Evolutionary conservation across 177 flowering plant species (phyloP), one percentile per base, ranked within the genome.

Genomic region (Vitis hybrid): DNA sequence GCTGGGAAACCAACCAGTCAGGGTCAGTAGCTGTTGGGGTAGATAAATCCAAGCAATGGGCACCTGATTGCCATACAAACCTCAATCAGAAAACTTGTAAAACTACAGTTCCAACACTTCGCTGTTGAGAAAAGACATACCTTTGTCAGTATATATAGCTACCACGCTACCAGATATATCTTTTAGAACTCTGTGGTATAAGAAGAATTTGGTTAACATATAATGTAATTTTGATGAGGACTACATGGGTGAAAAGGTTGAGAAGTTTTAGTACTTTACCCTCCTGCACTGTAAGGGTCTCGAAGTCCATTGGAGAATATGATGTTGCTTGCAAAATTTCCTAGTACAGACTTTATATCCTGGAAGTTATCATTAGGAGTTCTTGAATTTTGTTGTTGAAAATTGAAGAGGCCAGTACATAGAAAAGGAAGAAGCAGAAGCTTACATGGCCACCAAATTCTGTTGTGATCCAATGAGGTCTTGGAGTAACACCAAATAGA

Each of bases 241-340:
- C 9, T 39, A 39, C 45, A 39, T 39, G 45, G 6, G 45, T 39
- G 8, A 39, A 39, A 39, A 39, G 45, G 45, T 39, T 39, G 45
- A 13, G 13, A 51, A 14, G 55, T 51, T 51, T 51, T 3, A 51
- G 13, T 12, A 11, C 4, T 51, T 11, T 74, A 78, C 81, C 80
- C 78, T 55, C 73, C 80, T 58, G 18, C 45, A 45, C 80, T 78
- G 14, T 60, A 74, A 50, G 80, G 78, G 34, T 78, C 80, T 68
- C 64, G 51, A 10, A 78, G 65, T 54, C 80, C 77, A 62, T 70
- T 74, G 52, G 80, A 74, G 60, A 74, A 78, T 11, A 78, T 78
- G 56, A 78, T 78, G 64, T 78, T 74, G 72, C 75, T 74, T 13
- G 55, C 80, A 49, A 78, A 78, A 14, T 18, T 62, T 14, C 54